Evolutionary conservation across 139 green algal species (phyloP).

Genomic region (Eudorina sp.): DNA sequence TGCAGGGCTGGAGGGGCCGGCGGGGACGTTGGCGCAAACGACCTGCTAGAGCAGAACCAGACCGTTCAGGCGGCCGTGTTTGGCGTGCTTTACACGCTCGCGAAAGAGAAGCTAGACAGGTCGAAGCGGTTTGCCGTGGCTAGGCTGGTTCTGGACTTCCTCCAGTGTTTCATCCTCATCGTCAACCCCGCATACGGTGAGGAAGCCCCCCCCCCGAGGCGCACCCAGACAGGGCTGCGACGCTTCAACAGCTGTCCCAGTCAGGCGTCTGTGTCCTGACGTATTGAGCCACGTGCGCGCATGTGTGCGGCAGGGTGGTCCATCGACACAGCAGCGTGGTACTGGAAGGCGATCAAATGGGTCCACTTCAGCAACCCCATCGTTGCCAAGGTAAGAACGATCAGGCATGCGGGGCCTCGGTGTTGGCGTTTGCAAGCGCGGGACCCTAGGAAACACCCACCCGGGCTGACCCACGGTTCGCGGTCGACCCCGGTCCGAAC

Average conservation of each 20-base stretch:
- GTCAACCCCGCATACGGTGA: slow-evolving; percentile 47
- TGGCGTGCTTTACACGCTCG: slow-evolving; percentile 53
- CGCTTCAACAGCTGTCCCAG: too few species aligned
- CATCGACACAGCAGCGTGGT: slow-evolving; percentile 17
- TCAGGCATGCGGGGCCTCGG: neutral
- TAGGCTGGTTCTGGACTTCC: slow-evolving; percentile 48
- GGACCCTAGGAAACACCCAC: too few species aligned
- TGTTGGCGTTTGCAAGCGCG: too few species aligned
- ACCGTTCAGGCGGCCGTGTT: slow-evolving; percentile 55
- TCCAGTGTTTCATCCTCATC: slow-evolving; percentile 57
- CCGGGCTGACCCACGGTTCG: too few species aligned
- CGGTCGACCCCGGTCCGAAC: too few species aligned
- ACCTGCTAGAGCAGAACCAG: slow-evolving; percentile 55
- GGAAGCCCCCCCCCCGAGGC: neutral
- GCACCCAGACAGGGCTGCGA: neutral
- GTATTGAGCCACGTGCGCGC: neutral
- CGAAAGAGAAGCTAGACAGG: slow-evolving; percentile 56
- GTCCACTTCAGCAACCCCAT: slow-evolving; percentile 57
- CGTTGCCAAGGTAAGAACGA: slow-evolving; percentile 30
- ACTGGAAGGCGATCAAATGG: slow-evolving; percentile 49
- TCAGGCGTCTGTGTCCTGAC: too few species aligned
- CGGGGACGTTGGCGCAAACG: slow-evolving; percentile 7
- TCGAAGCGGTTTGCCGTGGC: slow-evolving; percentile 44
- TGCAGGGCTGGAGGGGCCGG: slow-evolving; percentile 18
- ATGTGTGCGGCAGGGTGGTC: neutral